Evolutionary conservation across 2,329 filamentous ascomycete species (phyloP).

Genomic region (Phaeomoniella chlamydospora): DNA sequence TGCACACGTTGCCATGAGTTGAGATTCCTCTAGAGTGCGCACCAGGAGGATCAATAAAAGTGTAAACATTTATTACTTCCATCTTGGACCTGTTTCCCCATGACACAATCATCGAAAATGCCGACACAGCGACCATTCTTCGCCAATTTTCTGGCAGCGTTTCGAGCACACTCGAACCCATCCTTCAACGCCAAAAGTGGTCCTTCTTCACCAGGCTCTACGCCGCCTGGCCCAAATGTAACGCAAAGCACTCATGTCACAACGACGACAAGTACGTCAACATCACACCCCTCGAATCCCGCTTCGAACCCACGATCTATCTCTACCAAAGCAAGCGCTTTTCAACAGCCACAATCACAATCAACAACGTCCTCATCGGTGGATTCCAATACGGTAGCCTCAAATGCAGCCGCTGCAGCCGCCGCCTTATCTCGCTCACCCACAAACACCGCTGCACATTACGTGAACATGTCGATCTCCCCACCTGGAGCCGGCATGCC

Average conservation of each 20-base stretch:
- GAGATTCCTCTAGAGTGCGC: no score
- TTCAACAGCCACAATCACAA: slow-evolving; percentile 7
- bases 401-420: slow-evolving; percentile 14
- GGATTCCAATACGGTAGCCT: slow-evolving; percentile 22
- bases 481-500: slow-evolving; percentile 15
- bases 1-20: no score
- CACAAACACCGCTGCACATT: slow-evolving; percentile 14
- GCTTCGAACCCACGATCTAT: slow-evolving; percentile 8
- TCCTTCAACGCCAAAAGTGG: slow-evolving; percentile 41
- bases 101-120: no score
- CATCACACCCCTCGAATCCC: slow-evolving; percentile 8
- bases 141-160: slow-evolving; percentile 52
- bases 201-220: slow-evolving; percentile 16
- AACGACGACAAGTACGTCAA: slow-evolving; percentile 14
- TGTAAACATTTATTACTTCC: no score
- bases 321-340: slow-evolving; percentile 1
- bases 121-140: slow-evolving; percentile 53
- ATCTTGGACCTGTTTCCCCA: no score
- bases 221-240: slow-evolving; percentile 15
- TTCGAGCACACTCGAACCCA: slow-evolving; percentile 43
- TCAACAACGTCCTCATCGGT: slow-evolving; percentile 22
- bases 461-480: slow-evolving; percentile 21
- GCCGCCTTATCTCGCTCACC: slow-evolving; percentile 10
- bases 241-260: slow-evolving; percentile 18
- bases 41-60: no score